These are phyloP conservation scores for Phytophthora macrochlamydospora DNA, from an alignment of 352 stramenopile genomes.

Conservation along the genomic window DNA sequence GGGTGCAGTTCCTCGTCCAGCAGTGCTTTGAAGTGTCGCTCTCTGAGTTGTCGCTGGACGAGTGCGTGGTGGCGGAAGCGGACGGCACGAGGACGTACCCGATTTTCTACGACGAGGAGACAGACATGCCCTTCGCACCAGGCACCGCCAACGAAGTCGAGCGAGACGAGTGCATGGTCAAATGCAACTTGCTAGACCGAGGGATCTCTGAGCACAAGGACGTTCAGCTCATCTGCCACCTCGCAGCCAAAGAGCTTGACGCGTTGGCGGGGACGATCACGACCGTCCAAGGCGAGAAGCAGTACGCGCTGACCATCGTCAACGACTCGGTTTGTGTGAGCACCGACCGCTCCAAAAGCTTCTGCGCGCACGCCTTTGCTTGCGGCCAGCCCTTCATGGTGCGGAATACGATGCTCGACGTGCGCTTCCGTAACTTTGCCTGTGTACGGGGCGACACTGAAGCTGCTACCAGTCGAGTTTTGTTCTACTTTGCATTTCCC, in stretches of 20 bases:
- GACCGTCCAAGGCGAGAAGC: conserved; percentile 34
- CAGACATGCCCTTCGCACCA: conserved; percentile 34
- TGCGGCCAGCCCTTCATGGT: conserved; percentile 47
- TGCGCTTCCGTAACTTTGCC: conserved; percentile 59
- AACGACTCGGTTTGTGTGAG: conserved; percentile 19
- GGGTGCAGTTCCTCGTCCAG: conserved; percentile 56
- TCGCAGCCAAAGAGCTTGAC: conserved; percentile 60
- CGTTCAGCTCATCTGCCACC: conserved; percentile 54
- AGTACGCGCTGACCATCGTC: conserved; percentile 25
- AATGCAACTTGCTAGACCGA: conserved; percentile 29
- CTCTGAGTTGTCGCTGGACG: conserved; percentile 37
- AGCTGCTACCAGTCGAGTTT: conserved; percentile 7
- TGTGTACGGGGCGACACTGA: conserved; percentile 35
- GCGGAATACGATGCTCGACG: conserved; percentile 47
- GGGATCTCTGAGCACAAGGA: conserved; percentile 33
- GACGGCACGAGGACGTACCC: conserved; percentile 48
- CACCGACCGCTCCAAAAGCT: conserved; percentile 33
- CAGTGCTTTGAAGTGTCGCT: conserved; percentile 66
- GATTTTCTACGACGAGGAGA: conserved; percentile 50
- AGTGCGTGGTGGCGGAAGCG: conserved; percentile 53
- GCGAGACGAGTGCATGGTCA: conserved; percentile 35
- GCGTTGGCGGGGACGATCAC: conserved; percentile 39
- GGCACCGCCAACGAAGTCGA: conserved; percentile 29
- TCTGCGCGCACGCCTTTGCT: conserved; percentile 45
- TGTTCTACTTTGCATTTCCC: conserved; percentile 56